Evolutionary conservation across 148 eudicot genomes (phyloP), one percentile per base, ranked within the genome.

Genomic region (Fallopia convolvulus): DNA sequence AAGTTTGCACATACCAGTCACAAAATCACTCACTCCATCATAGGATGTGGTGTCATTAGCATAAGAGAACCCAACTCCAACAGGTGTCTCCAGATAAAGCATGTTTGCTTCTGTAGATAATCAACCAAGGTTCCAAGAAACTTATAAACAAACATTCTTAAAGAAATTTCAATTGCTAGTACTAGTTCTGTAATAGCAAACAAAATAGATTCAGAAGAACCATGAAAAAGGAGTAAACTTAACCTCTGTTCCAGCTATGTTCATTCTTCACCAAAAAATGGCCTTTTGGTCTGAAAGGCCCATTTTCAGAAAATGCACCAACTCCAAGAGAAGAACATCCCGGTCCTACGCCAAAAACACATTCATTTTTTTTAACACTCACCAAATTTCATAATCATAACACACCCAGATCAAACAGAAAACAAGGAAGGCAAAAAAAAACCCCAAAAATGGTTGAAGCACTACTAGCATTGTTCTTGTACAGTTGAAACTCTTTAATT

Each of bases 271-370:
- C 83, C 56, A 95, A 80, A 72, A 80, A 86, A 80, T 86, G 82
- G 74, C 94, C 97, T 84, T 83, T 90, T 30, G 99, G 99, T 56
- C 92, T 91, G 82, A 95, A 95, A 33, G 99, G 99, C 49, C 99
- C 99, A 89, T 95, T 92, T 72, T 95, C 99, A 79, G 99, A 95
- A 82, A 95, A 95, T 83, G 99, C 99, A 77, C 99, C 99, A 78
- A 95, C 99, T 44, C 99, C 99, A 82, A 95, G 80, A 61, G 99
- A 95, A 75, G 99, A 95, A 82, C 99, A 95, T 30, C 99, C 99
- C 80, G 99, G 99, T 74, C 99, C 99, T 95, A 84, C 83, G 74
- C 77, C 71, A 48, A 81, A 56, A 65, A 70, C 18, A 73, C 32
- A 42, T 11, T 11, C 36, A 42, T 44, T 9, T 26, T 9, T 26